Evolutionary conservation across 768 basidiomycete species (phyloP).

Genomic region (Arthromyces matolae): DNA sequence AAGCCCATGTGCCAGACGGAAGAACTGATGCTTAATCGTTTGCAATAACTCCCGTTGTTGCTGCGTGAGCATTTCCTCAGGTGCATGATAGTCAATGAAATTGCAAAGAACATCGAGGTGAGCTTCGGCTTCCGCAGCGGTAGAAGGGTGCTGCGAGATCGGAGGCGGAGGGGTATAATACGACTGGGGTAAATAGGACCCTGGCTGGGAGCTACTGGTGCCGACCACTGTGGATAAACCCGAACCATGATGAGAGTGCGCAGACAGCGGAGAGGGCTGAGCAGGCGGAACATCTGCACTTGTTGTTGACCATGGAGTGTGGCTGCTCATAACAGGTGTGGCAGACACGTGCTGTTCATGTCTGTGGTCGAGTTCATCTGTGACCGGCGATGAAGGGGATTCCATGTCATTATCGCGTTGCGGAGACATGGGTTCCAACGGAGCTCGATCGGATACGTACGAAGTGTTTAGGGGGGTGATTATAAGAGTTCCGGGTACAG

Average conservation of each 20-base stretch:
- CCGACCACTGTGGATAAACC: slow-evolving; percentile 1
- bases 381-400: slow-evolving; percentile 27
- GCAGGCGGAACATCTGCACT: slow-evolving; percentile 9
- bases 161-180: not conserved
- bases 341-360: slow-evolving; percentile 9
- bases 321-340: slow-evolving; percentile 17
- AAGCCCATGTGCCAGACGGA: too few relatives aligned
- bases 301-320: slow-evolving; percentile 18
- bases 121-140: slow-evolving; percentile 48
- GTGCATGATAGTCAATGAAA: slow-evolving; percentile 40
- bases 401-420: slow-evolving; percentile 25
- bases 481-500: slow-evolving; percentile 16
- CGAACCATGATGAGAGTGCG: slow-evolving; percentile 1
- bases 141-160: slow-evolving; percentile 24
- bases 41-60: slow-evolving; percentile 39
- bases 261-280: slow-evolving; percentile 9
- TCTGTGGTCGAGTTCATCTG: slow-evolving; percentile 5
- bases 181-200: too few relatives aligned
- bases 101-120: slow-evolving; percentile 51
- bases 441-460: slow-evolving; percentile 29
- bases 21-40: slow-evolving; percentile 50
- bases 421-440: slow-evolving; percentile 15
- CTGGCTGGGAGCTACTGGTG: not conserved
- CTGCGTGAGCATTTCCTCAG: slow-evolving; percentile 24
- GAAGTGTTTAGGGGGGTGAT: slow-evolving; percentile 38